Conservation (phyloP, 2,329 filamentous ascomycete species). For the Amauroascus niger region DNA sequence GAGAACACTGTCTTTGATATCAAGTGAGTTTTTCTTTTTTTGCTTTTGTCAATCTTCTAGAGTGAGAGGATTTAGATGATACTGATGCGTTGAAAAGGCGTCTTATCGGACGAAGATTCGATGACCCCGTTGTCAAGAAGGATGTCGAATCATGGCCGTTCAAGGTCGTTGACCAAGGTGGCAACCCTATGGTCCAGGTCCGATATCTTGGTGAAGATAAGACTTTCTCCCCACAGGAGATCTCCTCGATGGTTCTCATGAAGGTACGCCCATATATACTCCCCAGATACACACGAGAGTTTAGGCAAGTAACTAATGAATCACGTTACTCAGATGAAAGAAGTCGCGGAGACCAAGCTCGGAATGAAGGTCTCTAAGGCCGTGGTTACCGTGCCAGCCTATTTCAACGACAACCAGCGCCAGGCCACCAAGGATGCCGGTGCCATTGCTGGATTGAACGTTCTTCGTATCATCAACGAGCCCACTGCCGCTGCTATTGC, state of each 20-base stretch:
- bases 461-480: constrained; percentile 99
- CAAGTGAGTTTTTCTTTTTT: constrained; percentile 58
- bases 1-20: constrained; percentile 97
- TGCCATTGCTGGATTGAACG: constrained; percentile 93
- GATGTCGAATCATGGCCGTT: constrained; percentile 98
- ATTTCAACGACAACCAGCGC: constrained; percentile 99
- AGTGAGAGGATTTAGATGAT: not conserved
- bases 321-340: constrained; percentile 68
- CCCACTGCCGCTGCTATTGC: constrained; percentile 96
- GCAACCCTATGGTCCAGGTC: constrained; percentile 86
- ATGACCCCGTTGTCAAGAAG: constrained; percentile 96
- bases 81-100: constrained; percentile 50
- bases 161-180: constrained; percentile 86
- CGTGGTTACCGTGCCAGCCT: constrained; percentile 96
- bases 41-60: not conserved
- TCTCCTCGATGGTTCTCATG: constrained; percentile 95
- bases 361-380: constrained; percentile 99
- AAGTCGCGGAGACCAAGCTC: constrained; percentile 95
- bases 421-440: constrained; percentile 99
- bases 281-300: not conserved
- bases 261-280: constrained; percentile 55
- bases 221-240: constrained; percentile 95
- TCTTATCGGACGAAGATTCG: constrained; percentile 91
- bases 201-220: constrained; percentile 92
- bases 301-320: not conserved